phyloP scores from a whole-genome alignment of 1,139 yeast species.

The Candida gigantensis region DNA sequence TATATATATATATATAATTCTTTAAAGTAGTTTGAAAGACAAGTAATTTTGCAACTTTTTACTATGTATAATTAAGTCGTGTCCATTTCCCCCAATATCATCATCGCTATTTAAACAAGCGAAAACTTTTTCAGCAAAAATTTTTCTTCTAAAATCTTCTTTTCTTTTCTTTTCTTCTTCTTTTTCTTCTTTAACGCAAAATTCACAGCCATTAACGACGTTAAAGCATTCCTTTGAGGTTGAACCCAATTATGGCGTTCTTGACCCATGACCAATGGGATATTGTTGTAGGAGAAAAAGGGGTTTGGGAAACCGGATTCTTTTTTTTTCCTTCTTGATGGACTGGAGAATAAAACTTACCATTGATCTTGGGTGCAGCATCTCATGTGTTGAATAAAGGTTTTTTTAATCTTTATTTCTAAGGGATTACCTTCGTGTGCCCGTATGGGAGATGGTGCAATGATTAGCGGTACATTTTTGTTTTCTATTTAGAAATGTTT shows the following conservation, averaged over 20 bases:
- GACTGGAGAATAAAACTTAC: conserved; percentile 62
- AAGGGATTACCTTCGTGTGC: conserved; percentile 83
- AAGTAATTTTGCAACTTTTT: too few relatives aligned
- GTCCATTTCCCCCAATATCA: neutral
- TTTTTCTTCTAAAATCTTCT: neutral
- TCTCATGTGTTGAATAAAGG: conserved; percentile 51
- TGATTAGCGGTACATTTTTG: conserved; percentile 62
- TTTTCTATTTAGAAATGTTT: neutral
- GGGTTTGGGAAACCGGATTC: conserved; percentile 9
- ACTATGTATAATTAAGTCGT: neutral
- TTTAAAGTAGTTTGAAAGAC: too few relatives aligned
- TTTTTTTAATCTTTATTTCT: conserved; percentile 48
- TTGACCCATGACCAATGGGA: conserved; percentile 76
- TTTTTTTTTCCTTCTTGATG: conserved; percentile 36
- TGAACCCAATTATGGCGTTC: conserved; percentile 68
- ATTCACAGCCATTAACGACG: conserved; percentile 67
- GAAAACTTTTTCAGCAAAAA: conserved; percentile 1
- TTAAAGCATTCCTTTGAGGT: conserved; percentile 74
- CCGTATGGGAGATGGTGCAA: conserved; percentile 83
- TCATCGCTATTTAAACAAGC: neutral
- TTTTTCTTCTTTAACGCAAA: conserved; percentile 53
- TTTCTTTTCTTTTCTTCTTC: conserved; percentile 16
- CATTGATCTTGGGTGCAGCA: conserved; percentile 84
- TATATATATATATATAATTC: too few relatives aligned
- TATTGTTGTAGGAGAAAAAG: conserved; percentile 39